These are phyloP conservation scores for Mallotus repandus DNA, from an alignment of 441 rosid species.

Conservation along the genomic window DNA sequence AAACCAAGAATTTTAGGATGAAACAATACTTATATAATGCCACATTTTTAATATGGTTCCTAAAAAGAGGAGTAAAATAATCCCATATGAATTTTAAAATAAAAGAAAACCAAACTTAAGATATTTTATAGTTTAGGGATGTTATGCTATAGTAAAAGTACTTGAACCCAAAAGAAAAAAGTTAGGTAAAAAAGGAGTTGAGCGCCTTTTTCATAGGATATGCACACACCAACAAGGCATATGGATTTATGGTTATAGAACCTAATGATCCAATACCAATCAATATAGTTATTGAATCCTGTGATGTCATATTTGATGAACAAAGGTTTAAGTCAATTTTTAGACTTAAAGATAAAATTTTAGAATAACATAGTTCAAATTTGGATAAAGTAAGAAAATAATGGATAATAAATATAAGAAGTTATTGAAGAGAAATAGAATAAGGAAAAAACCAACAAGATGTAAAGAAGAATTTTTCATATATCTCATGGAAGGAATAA, in stretches of 20 bases:
- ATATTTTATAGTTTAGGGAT: background rate
- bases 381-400: background rate
- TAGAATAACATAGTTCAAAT: background rate
- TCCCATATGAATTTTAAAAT: background rate
- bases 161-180: too few species aligned
- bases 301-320: background rate
- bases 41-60: conserved; percentile 26
- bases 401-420: background rate
- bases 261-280: background rate
- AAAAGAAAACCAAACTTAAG: background rate
- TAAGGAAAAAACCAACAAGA: background rate
- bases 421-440: background rate
- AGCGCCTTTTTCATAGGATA: background rate
- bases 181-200: too few species aligned
- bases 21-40: conserved; percentile 12
- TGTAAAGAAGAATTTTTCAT: background rate
- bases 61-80: background rate
- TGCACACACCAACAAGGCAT: background rate
- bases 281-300: background rate
- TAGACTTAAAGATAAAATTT: background rate
- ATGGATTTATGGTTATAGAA: background rate
- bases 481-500: too few species aligned
- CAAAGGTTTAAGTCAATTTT: background rate
- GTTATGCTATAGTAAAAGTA: background rate
- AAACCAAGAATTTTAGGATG: conserved; percentile 8